Base-by-base conservation (phyloP, 305 asterid genomes). In the Ilex paraguariensis region DNA sequence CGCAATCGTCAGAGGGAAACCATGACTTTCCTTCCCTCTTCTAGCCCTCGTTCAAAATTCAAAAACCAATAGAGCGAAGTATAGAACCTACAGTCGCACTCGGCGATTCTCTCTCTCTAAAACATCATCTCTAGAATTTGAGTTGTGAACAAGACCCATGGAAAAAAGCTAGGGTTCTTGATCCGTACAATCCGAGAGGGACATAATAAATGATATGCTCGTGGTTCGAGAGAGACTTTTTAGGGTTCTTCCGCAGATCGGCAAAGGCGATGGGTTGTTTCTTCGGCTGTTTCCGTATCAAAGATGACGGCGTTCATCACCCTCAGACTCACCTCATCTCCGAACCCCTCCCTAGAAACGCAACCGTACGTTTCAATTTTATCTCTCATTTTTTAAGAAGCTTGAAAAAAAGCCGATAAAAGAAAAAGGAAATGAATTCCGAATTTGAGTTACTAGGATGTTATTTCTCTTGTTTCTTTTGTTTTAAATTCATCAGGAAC, bases 211-310 rank as follows among this genome's bases (percentile, higher is more conserved):
- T 52, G 56, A 14, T 52, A 52, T 52, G 56, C 56, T 6, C 3
- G 12, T 52, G 56, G 56, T 52, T 52, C 31, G 30, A 52, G 31
- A 52, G 10, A 16, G 56, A n/a, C 3, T 52, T 52, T 14, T 16
- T 58, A 60, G 73, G 73, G 66, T 56, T 81, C 57, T 62, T 66
- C n/a, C 67, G 62, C 21, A 57, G 64, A 11, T 65, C 57, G 42
- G 42, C 56, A 46, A 67, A 64, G 10, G 76, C 83, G 3, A 89
- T 92, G 97, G 81, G 89, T 49, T 89, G 95, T 58, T 70, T 89
- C 44, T 78, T 89, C 77, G 79, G 82, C 66, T 92, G 98, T 68
- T 83, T 92, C 61, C 84, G 97, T 12, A 59, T 71, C 64, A 81
- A 75, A 44, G 85, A 81, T 31, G 68, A 31, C 9, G 42, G 42